Conservation (phyloP, 208 protist species). For the Acanthamoeba royreba region DNA sequence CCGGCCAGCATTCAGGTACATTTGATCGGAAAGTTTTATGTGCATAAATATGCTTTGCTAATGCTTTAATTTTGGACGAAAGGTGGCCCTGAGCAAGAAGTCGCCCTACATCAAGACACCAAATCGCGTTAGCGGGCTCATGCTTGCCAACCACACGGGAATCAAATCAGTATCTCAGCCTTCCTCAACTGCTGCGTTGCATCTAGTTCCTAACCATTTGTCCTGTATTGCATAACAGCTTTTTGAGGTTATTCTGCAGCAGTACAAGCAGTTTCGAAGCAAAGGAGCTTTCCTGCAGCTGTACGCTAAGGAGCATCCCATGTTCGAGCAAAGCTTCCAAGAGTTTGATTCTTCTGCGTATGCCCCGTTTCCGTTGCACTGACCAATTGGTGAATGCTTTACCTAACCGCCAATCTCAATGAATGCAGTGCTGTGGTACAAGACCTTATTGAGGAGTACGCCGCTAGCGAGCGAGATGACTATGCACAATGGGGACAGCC, state of each 20-base stretch:
- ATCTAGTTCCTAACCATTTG: too few species aligned
- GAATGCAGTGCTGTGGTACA: conserved; percentile 83
- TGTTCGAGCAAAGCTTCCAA: conserved; percentile 19
- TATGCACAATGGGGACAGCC: conserved; percentile 84
- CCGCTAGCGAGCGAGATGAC: conserved; percentile 92
- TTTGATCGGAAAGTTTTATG: too few species aligned
- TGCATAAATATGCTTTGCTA: too few species aligned
- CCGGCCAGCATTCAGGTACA: conserved; percentile 81
- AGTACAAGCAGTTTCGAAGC: neutral
- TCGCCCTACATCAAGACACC: conserved; percentile 95
- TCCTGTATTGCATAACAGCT: too few species aligned
- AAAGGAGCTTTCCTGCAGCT: neutral
- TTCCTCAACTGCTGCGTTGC: too few species aligned
- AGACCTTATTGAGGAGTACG: conserved; percentile 96
- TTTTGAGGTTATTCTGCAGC: neutral
- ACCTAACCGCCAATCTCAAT: too few species aligned
- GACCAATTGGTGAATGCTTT: conserved; percentile 41
- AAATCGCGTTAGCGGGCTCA: conserved; percentile 97
- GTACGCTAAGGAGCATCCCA: conserved; percentile 25
- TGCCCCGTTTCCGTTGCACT: too few species aligned
- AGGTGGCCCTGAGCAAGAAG: conserved; percentile 88
- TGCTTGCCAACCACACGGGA: conserved; percentile 99
- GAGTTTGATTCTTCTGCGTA: conserved; percentile 18
- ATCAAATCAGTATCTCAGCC: conserved; percentile 85
- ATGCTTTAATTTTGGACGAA: too few species aligned